These are phyloP conservation scores for Kurtzmaniella quercitrusa DNA, from an alignment of 1,139 yeast species.

Conservation along the genomic window DNA sequence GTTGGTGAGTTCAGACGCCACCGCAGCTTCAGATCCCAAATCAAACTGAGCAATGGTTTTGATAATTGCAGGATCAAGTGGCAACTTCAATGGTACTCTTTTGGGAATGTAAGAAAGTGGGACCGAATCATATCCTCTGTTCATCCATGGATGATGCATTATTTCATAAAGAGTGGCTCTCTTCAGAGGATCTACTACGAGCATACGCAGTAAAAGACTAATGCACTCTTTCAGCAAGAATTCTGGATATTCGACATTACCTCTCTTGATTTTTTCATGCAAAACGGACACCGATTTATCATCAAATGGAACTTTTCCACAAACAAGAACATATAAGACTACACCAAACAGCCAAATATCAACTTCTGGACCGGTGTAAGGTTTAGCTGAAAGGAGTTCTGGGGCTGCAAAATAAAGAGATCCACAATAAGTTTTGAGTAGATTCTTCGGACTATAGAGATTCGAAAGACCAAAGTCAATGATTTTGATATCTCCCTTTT, in stretches of 20 bases:
- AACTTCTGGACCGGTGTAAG: constrained; percentile 94
- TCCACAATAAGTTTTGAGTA: constrained; percentile 94
- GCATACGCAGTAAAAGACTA: constrained; percentile 81
- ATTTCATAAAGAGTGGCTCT: constrained; percentile 82
- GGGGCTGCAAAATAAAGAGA: constrained; percentile 98
- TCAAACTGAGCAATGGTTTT: constrained; percentile 77
- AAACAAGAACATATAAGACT: constrained; percentile 86
- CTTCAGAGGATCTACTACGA: constrained; percentile 80
- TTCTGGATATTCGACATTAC: constrained; percentile 87
- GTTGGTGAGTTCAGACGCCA: constrained; percentile 52
- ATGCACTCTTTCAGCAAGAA: constrained; percentile 78
- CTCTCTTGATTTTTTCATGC: constrained; percentile 91
- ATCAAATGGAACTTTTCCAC: constrained; percentile 98
- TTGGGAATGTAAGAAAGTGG: constrained; percentile 72
- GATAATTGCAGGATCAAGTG: constrained; percentile 68
- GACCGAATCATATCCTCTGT: constrained; percentile 74
- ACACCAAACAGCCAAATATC: constrained; percentile 99
- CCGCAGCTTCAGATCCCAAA: constrained; percentile 63
- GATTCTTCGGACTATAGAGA: constrained; percentile 64
- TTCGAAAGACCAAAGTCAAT: constrained; percentile 96
- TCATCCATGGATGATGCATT: constrained; percentile 92
- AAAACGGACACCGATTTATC: constrained; percentile 90
- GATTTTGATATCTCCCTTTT: constrained; percentile 89
- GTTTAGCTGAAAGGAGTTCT: constrained; percentile 85
- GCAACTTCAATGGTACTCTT: constrained; percentile 68